phyloP scores from a whole-genome alignment of 176 grass and related monocot genomes.

The Carex pumila region DNA sequence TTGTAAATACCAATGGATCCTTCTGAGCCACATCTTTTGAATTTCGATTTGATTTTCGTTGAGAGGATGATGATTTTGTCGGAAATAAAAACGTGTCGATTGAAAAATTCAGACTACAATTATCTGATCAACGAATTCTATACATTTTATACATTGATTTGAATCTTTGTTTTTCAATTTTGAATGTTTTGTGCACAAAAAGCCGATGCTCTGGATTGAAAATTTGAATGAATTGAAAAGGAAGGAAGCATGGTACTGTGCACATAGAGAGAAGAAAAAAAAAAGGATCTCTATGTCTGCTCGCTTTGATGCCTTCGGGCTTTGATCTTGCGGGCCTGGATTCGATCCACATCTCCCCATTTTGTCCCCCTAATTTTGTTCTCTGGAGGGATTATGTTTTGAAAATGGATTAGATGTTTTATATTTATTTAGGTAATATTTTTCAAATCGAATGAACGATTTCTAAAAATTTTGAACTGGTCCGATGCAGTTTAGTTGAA shows the following conservation, averaged over 20 bases:
- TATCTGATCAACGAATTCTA: slow-evolving; percentile 71
- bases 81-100: slow-evolving; percentile 57
- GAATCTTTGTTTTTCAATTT: not conserved
- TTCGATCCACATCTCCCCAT: slow-evolving; percentile 44
- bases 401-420: too few species aligned
- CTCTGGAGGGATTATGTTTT: too few species aligned
- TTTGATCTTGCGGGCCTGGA: slow-evolving; percentile 73
- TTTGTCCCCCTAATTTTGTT: not conserved
- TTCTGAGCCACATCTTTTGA: slow-evolving; percentile 59
- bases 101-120: slow-evolving; percentile 82
- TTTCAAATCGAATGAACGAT: too few species aligned
- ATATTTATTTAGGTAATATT: too few species aligned
- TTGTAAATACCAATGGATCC: slow-evolving; percentile 92
- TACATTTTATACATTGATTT: not conserved
- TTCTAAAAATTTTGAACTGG: too few species aligned
- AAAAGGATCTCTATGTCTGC: slow-evolving; percentile 69
- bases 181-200: slow-evolving; percentile 37
- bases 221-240: not conserved
- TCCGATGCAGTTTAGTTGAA: too few species aligned
- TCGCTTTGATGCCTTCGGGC: slow-evolving; percentile 73
- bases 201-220: slow-evolving; percentile 83
- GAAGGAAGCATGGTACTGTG: slow-evolving; percentile 93
- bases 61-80: slow-evolving; percentile 63
- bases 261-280: slow-evolving; percentile 33
- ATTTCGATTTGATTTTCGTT: slow-evolving; percentile 19